phyloP scores from a whole-genome alignment of 169 alveolate genomes.

The Babesia divergens region DNA sequence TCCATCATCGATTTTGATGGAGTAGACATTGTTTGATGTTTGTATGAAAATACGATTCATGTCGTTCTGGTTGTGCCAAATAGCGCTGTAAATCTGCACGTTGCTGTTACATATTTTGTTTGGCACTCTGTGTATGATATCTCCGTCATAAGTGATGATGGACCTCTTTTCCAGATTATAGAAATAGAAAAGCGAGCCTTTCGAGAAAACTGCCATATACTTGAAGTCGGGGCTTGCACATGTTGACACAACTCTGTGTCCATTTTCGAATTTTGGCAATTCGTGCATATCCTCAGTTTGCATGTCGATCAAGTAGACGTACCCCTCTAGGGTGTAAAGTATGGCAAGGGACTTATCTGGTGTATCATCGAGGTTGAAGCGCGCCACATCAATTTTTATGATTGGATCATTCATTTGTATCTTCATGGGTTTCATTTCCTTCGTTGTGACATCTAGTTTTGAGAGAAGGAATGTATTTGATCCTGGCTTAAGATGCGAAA shows the following conservation, averaged over 20 bases:
- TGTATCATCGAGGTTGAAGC: slow-evolving; percentile 12
- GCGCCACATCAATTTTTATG: slow-evolving; percentile 24
- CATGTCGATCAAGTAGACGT: slow-evolving; percentile 47
- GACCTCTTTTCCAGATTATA: slow-evolving; percentile 16
- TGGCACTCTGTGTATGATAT: slow-evolving; percentile 42
- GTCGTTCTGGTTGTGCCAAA: slow-evolving; percentile 14
- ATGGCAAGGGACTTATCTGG: not conserved
- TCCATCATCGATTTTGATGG: slow-evolving; percentile 27
- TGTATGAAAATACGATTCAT: slow-evolving; percentile 47
- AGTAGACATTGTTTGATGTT: slow-evolving; percentile 45
- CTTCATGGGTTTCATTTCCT: not conserved
- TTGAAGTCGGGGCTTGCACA: slow-evolving; percentile 35
- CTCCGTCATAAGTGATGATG: slow-evolving; percentile 45
- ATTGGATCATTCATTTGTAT: slow-evolving; percentile 5
- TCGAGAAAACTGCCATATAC: slow-evolving; percentile 58
- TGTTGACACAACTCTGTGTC: slow-evolving; percentile 24
- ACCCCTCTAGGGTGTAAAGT: slow-evolving; percentile 48
- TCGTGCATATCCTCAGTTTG: slow-evolving; percentile 8
- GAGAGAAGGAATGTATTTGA: slow-evolving; percentile 3
- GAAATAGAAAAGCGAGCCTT: slow-evolving; percentile 50
- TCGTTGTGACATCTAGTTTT: not conserved
- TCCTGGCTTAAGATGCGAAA: slow-evolving; percentile 24
- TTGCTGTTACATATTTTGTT: slow-evolving; percentile 27
- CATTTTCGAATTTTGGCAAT: slow-evolving; percentile 50
- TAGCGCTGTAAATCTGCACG: slow-evolving; percentile 34